phyloP scores from a whole-genome alignment of 2,329 filamentous ascomycete genomes.

The Helicocarpus griseus region DNA sequence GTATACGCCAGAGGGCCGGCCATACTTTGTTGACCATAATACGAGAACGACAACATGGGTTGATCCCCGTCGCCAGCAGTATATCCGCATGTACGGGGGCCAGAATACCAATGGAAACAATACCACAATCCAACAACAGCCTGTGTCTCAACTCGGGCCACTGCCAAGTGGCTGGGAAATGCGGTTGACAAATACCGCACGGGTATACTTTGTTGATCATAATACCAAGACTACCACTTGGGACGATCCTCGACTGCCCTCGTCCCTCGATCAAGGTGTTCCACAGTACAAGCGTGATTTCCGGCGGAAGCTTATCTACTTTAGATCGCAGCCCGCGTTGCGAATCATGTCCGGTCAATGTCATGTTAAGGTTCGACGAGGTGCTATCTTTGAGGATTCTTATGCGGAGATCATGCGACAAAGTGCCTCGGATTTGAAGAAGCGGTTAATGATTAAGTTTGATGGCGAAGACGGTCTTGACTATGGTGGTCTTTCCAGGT shows the following conservation, averaged over 20 bases:
- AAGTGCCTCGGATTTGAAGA: constrained; percentile 91
- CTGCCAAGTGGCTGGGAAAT: constrained; percentile 98
- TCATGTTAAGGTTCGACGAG: constrained; percentile 92
- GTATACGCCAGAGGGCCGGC: constrained; percentile 84
- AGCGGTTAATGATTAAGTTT: constrained; percentile 98
- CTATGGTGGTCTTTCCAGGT: constrained; percentile 88
- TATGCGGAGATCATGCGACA: constrained; percentile 98
- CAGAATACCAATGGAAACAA: constrained; percentile 65
- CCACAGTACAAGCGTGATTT: constrained; percentile 99
- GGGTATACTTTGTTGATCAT: constrained; percentile 98
- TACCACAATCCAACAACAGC: constrained; percentile 89
- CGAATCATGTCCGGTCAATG: constrained; percentile 93
- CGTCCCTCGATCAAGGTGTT: constrained; percentile 93
- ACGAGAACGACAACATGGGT: constrained; percentile 98
- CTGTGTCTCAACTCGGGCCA: constrained; percentile 90
- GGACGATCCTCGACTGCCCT: constrained; percentile 93
- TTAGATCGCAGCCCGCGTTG: constrained; percentile 93
- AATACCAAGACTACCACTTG: constrained; percentile 99
- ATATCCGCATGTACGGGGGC: constrained; percentile 97
- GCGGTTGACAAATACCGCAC: constrained; percentile 93
- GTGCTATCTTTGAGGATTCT: constrained; percentile 97
- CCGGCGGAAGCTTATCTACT: constrained; percentile 95
- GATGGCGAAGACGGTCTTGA: constrained; percentile 96
- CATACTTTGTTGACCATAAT: constrained; percentile 98
- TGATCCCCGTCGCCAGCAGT: constrained; percentile 91